A percentile compares a stretch with the other conserved stretches of the same genome.
Conservation (phyloP, 352 stramenopile species). For the Pythium chondricola region DNA sequence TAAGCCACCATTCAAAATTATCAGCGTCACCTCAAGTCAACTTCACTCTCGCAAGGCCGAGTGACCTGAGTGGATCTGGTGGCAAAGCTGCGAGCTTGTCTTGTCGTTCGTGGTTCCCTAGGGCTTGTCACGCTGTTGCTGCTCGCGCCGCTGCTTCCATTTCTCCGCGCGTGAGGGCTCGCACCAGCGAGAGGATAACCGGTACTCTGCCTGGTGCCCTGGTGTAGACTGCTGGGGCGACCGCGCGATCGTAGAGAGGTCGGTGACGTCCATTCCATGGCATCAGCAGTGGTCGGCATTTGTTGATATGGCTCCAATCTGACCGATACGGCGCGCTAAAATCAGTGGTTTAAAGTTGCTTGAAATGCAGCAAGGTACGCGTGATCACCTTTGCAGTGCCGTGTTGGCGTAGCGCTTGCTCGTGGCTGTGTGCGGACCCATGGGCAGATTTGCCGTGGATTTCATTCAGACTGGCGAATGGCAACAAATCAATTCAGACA, state of each 20-base stretch:
- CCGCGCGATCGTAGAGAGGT: constrained; percentile 29
- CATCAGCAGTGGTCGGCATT: no score
- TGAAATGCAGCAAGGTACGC: no score
- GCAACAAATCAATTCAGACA: no score
- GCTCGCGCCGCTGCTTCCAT: constrained; percentile 1
- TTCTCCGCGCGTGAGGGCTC: constrained; percentile 13
- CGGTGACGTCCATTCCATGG: constrained; percentile 28
- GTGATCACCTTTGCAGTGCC: no score
- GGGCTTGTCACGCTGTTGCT: constrained; percentile 12
- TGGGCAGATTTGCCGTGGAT: no score
- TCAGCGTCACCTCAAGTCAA: neutral
- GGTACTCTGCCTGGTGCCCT: constrained; percentile 24
- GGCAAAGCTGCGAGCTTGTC: constrained; percentile 5
- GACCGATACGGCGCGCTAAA: no score
- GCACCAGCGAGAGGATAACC: constrained; percentile 22
- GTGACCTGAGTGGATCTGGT: constrained; percentile 20
- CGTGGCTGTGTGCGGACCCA: no score
- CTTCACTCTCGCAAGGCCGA: neutral
- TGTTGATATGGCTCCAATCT: no score
- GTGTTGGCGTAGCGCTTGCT: no score
- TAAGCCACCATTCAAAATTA: neutral
- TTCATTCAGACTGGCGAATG: no score
- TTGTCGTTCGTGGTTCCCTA: neutral
- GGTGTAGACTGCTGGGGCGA: constrained; percentile 41
- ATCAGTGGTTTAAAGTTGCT: neutral